Evolutionary conservation across 345 rosid genomes (phyloP), one percentile per base, ranked within the genome.

Genomic region (Abelmoschus esculentus): DNA sequence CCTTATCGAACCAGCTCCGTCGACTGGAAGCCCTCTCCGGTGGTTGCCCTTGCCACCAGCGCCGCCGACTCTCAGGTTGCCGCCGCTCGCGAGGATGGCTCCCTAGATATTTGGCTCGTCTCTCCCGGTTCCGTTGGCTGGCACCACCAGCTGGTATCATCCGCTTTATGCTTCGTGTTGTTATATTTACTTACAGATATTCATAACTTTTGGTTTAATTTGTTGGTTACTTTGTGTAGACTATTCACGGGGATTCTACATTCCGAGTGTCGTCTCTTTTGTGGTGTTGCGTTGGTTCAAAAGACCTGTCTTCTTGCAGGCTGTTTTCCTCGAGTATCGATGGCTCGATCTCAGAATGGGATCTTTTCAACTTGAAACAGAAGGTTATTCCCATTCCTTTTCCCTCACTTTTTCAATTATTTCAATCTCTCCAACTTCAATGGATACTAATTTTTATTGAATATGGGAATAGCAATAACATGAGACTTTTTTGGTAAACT

Each of bases 61-160:
- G 73, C 78, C 36, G 96, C 89, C 69, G 86, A 82, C 61, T 86
- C 86, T 10, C 92, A 83, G 72, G 87, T 89, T 70, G 96, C 96
- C 3, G 96, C 96, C 7, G 95, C 96, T 42, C 92, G 98, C 50
- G 92, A 89, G 60, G 96, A 91, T 72, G 91, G 96, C 72, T 85
- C 98, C 26, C 89, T 93, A 7, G 98, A 93, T 88, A 85, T 93
- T 83, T 91, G 98, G 98, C 96, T 91, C 12, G 96, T 93, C n/a
- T 89, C 96, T 36, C 96, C 97, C 28, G 96, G 97, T 69, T 83
- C 97, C 50, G 87, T 89, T 57, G 95, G 97, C 60, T 93, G 98
- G 98, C 97, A 93, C 96, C 87, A 93, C 77, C 97, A 91, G 77
- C 88, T 91, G 88, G 97, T 93, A 82, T 69, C 26, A 53, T 6